Base-by-base conservation (phyloP, 352 stramenopile species). In the Phytophthora hibernalis region DNA sequence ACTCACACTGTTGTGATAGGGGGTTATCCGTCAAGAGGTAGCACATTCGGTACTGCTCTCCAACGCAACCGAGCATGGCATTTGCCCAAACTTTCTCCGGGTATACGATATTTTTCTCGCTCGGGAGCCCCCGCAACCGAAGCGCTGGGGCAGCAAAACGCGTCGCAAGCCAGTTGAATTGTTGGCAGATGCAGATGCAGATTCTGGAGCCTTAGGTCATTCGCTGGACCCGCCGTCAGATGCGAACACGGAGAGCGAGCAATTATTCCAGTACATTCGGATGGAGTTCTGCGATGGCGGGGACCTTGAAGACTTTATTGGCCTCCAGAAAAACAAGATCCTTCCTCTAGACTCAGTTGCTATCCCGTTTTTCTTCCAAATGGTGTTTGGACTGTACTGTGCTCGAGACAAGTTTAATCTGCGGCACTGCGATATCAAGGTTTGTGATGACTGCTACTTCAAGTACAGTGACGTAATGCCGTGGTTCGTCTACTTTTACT, bases 401-500 rank as follows among this genome's bases (percentile, higher is more conserved):
- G 94, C 89, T 22, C 86, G 90, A 18, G 85, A 98, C 48, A 85
- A 85, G 20, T 96, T 97, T 60, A 83, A 90, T 26, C 54, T 99
- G 55, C 97, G 98, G 18, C 98, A 99, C 80, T 99, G 98, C 71
- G 98, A 99, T 77, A 82, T 99, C 37, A 99, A 99, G 84, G 87
- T 78, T 54, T 42, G 70, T 67, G 79, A 53, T 8, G 53, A 5
- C 11, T 59, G 24, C 5, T 54, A n/a, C n/a, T n/a, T n/a, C n/a
- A n/a, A n/a, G n/a, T n/a, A 52, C 6, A 16, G 26, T 31, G 9
- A 31, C 6, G 45, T 5, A 54, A 26, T 13, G 8, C 10, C 21
- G 40, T 57, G 11, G 11, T 37, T 35, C 7, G 5, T 31, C 1
- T 48, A 11, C 24, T 18, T 48, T 26, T 38, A 18, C 64, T 65